Evolutionary conservation across 495 filamentous ascomycete species (phyloP).

Genomic region (Penicillium cataractarum): DNA sequence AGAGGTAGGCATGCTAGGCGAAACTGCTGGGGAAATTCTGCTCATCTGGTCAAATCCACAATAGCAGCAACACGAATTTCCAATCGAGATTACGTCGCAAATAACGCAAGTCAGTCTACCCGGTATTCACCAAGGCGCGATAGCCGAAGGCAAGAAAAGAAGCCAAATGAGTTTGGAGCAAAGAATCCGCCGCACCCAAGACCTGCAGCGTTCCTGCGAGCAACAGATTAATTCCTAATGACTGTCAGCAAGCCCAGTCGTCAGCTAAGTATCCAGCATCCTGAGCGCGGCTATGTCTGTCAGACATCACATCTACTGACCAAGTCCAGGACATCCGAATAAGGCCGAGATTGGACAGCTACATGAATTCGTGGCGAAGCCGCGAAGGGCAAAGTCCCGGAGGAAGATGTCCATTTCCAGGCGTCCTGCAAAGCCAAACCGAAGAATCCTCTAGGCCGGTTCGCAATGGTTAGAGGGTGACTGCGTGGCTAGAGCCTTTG

Average conservation of each 20-base stretch:
- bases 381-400: neutral
- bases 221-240: neutral
- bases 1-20: neutral
- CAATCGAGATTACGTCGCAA: neutral
- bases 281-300: neutral
- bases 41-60: neutral
- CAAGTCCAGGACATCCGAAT: neutral
- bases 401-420: neutral
- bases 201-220: too few relatives aligned
- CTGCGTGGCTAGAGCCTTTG: neutral
- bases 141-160: neutral
- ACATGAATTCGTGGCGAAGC: neutral
- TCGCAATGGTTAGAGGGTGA: neutral
- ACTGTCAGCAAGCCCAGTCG: neutral
- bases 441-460: neutral
- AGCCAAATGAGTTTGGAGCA: neutral
- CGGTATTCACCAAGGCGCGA: neutral
- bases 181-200: neutral
- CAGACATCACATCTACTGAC: neutral
- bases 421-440: neutral
- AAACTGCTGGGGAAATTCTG: neutral
- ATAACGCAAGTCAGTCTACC: neutral
- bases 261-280: too few relatives aligned
- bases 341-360: neutral
- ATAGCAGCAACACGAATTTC: neutral